A percentile compares a stretch with the other conserved stretches of the same genome.
phyloP scores from a whole-genome alignment of 495 filamentous ascomycete species.

The Penicillium chermesinum region DNA sequence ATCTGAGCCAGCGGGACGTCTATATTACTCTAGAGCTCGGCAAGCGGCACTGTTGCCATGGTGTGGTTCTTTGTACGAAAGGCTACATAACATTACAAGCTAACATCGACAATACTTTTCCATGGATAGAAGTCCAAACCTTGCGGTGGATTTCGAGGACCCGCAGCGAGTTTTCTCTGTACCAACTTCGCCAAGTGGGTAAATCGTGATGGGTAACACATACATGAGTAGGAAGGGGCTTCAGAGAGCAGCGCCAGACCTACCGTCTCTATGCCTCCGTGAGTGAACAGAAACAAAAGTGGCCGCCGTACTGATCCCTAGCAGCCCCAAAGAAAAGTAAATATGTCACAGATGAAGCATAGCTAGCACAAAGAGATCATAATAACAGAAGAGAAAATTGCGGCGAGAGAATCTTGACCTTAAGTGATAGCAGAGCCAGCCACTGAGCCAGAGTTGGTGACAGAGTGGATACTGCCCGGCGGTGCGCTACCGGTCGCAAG shows the following conservation, averaged over 20 bases:
- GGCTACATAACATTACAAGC: too few relatives aligned
- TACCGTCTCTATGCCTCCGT: slow-evolving; percentile 11
- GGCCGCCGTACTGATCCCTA: slow-evolving; percentile 7
- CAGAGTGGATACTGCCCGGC: slow-evolving; percentile 33
- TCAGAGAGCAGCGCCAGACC: slow-evolving; percentile 19
- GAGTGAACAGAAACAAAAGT: slow-evolving; percentile 6
- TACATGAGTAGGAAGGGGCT: slow-evolving; percentile 10
- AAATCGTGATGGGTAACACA: slow-evolving; percentile 4
- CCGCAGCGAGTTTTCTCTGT: neutral
- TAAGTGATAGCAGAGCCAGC: slow-evolving; percentile 27
- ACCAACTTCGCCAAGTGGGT: neutral
- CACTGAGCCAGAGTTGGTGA: slow-evolving; percentile 32
- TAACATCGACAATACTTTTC: too few relatives aligned
- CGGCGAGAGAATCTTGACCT: neutral
- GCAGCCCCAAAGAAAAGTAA: slow-evolving; percentile 3
- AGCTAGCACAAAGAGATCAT: neutral
- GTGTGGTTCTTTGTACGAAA: too few relatives aligned
- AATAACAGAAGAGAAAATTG: slow-evolving; percentile 5
- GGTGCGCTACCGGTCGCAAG: slow-evolving; percentile 12
- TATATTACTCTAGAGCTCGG: too few relatives aligned
- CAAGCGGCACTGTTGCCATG: too few relatives aligned
- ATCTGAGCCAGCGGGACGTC: too few relatives aligned
- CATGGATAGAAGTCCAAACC: neutral
- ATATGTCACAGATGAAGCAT: neutral
- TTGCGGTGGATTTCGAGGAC: too few relatives aligned